Evolutionary conservation across 495 filamentous ascomycete genomes (phyloP).

Genomic region (Hypoxylon intermedium): DNA sequence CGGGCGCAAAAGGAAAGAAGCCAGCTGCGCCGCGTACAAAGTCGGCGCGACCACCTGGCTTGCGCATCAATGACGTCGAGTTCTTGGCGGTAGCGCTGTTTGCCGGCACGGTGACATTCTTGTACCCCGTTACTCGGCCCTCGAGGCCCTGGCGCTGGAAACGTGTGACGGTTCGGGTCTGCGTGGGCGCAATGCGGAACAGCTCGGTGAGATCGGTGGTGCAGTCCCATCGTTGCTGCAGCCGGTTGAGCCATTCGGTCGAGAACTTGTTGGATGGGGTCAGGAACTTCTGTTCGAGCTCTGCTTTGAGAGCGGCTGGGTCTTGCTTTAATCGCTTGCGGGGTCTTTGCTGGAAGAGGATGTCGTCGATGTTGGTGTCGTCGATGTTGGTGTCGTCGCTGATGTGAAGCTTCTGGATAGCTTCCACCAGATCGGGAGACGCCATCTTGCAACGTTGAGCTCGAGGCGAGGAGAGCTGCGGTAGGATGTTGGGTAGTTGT

Average conservation of each 20-base stretch:
- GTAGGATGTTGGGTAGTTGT: neutral
- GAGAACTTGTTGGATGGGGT: slow-evolving; percentile 79
- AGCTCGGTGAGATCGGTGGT: slow-evolving; percentile 77
- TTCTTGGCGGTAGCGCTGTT: slow-evolving; percentile 93
- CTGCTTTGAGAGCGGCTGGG: slow-evolving; percentile 64
- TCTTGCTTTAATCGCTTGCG: slow-evolving; percentile 65
- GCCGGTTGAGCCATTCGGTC: slow-evolving; percentile 79
- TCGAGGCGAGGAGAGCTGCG: slow-evolving; percentile 1
- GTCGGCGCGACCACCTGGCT: slow-evolving; percentile 85
- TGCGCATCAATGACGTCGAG: slow-evolving; percentile 87
- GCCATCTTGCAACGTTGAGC: slow-evolving; percentile 41
- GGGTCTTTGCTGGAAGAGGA: slow-evolving; percentile 61
- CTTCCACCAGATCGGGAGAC: slow-evolving; percentile 46
- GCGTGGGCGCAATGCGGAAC: slow-evolving; percentile 86
- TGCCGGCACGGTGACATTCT: slow-evolving; percentile 91
- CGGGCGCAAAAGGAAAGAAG: slow-evolving; percentile 95
- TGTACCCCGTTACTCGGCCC: slow-evolving; percentile 91
- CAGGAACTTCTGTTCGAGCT: slow-evolving; percentile 79
- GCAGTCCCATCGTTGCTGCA: slow-evolving; percentile 90
- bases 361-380: slow-evolving; percentile 59
- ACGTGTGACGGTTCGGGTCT: slow-evolving; percentile 88
- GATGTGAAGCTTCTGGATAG: slow-evolving; percentile 51
- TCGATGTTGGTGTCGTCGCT: slow-evolving; percentile 13
- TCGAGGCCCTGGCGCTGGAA: slow-evolving; percentile 93
- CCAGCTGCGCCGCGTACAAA: slow-evolving; percentile 95